Base-by-base conservation (phyloP, 805 yeast genomes). In the Candida silvicultrix region DNA sequence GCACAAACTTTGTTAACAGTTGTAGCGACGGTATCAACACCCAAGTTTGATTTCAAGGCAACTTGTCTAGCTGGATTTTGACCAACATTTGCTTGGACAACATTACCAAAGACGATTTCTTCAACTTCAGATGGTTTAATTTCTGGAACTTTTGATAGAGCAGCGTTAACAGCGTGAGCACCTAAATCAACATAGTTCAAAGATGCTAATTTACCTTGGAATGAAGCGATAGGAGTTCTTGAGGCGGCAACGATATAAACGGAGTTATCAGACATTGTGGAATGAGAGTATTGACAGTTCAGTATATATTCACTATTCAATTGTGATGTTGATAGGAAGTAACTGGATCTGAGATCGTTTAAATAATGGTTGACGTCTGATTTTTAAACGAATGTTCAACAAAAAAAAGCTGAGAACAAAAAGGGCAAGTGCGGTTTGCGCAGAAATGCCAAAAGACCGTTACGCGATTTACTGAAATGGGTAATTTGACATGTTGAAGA, bases 51-150 rank as follows among this genome's bases (percentile, higher is more conserved):
- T 60, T 82, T 84, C 54, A 92, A 62, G 15, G 96, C 97, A 47
- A 92, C 98, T 71, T 92, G 99, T 70, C 98, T 84, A 32, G 99
- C 99, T 39, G 99, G 98, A 48, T 92, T 89, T 71, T 92, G 99
- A 51, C 99, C 98, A 49, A 87, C 83, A 60, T 88, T 88, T 52
- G 97, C 98, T 61, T 86, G 87, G 60, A 89, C 69, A 42, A 89
- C 99, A 60, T 89, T 86, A 60, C 99, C 99, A 65, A 89, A 89
- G 60, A 85, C 77, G 63, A 92, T 81, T 68, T 92, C 98, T 53
- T 90, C 96, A 46, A 87, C 94, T 53, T 77, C 81, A 38, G 76
- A 75, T 41, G 95, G 81, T 56, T 84, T 75, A 68, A 90, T 76
- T 64, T 81, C 78, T 46, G 96, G 95, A 39, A 86, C 90, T 59